A percentile compares a stretch with the other conserved stretches of the same genome.
These are phyloP conservation scores for Guadua angustifolia DNA, from an alignment of 176 grass and related monocot genomes.

Conservation along the genomic window DNA sequence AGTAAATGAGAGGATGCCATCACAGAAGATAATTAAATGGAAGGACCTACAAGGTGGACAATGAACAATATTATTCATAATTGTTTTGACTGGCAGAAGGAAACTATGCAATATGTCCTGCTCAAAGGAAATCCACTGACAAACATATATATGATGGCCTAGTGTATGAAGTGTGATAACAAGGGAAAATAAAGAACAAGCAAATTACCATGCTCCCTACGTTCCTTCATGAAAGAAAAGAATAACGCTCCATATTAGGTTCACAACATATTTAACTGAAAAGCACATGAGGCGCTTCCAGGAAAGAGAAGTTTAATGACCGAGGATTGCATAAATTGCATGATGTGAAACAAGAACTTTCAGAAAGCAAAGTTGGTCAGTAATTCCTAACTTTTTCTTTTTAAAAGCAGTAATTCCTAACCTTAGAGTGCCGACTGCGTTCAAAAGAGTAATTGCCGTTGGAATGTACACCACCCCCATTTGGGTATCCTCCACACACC, in stretches of 20 bases:
- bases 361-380: neutral
- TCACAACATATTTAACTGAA: neutral
- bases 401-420: neutral
- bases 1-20: too few species aligned
- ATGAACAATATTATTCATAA: conserved; percentile 22
- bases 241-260: neutral
- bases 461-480: neutral
- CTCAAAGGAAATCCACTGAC: neutral
- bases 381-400: neutral
- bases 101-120: conserved; percentile 25
- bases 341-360: conserved; percentile 5
- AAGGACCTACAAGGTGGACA: conserved; percentile 43
- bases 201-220: neutral
- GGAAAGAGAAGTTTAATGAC: conserved; percentile 2
- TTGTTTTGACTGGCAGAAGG: conserved; percentile 21
- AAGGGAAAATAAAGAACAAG: neutral
- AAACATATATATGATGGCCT: neutral
- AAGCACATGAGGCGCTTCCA: neutral
- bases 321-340: neutral
- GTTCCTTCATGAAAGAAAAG: neutral
- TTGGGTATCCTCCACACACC: conserved; percentile 48
- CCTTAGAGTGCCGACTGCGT: conserved; percentile 49
- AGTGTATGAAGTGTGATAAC: neutral
- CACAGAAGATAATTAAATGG: conserved; percentile 52
- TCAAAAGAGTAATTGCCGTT: conserved; percentile 47